These are phyloP conservation scores for Phanerochaete carnosa DNA, from an alignment of 768 basidiomycete species.

Conservation along the genomic window DNA sequence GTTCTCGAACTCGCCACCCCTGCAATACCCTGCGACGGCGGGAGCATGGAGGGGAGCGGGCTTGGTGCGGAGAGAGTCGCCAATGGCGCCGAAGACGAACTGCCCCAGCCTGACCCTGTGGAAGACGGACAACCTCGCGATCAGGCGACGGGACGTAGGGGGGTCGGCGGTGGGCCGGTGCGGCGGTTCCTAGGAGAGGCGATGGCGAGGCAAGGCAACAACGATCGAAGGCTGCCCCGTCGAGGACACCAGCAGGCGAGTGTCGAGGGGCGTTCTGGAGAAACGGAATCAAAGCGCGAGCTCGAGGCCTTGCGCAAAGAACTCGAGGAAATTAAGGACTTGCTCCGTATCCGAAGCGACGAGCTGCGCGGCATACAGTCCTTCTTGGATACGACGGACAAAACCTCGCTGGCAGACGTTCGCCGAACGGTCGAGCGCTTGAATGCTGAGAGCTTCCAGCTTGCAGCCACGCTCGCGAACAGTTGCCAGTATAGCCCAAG, in stretches of 20 bases:
- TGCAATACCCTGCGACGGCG: neutral
- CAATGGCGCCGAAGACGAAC: no score
- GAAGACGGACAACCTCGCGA: no score
- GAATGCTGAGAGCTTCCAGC: conserved; percentile 46
- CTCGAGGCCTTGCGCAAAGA: conserved; percentile 19
- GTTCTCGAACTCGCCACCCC: neutral
- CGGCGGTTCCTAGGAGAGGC: no score
- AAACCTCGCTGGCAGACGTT: conserved; percentile 43
- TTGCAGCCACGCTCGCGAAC: conserved; percentile 47
- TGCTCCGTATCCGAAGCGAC: conserved; percentile 35
- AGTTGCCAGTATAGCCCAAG: conserved; percentile 24
- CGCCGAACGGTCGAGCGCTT: conserved; percentile 39
- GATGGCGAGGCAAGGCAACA: neutral
- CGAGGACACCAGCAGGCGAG: no score
- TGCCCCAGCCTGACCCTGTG: no score
- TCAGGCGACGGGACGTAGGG: no score
- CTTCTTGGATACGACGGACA: conserved; percentile 42
- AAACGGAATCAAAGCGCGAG: neutral
- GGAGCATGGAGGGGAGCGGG: neutral
- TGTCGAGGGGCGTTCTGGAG: no score
- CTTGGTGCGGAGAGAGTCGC: no score
- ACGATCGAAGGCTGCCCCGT: neutral
- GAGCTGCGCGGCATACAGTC: conserved; percentile 44
- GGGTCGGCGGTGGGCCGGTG: no score
- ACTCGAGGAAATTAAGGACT: conserved; percentile 12